Conservation (phyloP, 2,329 filamentous ascomycete species). For the Aspergillus sp. region DNA sequence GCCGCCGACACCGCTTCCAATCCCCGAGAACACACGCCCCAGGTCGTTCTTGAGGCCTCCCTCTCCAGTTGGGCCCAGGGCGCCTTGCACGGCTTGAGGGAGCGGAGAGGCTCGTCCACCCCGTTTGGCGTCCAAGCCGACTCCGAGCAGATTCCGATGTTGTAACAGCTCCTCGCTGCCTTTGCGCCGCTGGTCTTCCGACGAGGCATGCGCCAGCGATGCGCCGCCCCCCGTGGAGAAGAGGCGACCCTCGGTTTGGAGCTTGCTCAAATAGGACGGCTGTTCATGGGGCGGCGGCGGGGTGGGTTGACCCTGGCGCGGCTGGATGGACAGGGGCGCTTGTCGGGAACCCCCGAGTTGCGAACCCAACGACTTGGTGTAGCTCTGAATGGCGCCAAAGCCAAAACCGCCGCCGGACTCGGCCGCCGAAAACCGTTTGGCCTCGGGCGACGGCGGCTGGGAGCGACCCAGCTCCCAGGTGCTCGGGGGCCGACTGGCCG, state of each 20-base stretch:
- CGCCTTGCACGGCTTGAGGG: conserved; percentile 90
- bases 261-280: conserved; percentile 31
- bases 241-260: conserved; percentile 32
- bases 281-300: conserved; percentile 35
- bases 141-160: conserved; percentile 68
- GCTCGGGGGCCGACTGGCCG: conserved; percentile 6
- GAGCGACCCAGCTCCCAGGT: conserved; percentile 38
- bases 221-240: conserved; percentile 33
- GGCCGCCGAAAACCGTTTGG: conserved; percentile 32
- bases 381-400: conserved; percentile 41
- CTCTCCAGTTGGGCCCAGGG: conserved; percentile 75
- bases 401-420: conserved; percentile 35
- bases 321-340: conserved; percentile 30
- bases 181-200: conserved; percentile 43
- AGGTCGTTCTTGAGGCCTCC: conserved; percentile 93
- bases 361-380: conserved; percentile 42
- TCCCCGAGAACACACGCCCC: conserved; percentile 92
- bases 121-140: conserved; percentile 71
- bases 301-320: conserved; percentile 33
- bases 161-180: conserved; percentile 57
- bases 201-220: conserved; percentile 24
- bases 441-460: conserved; percentile 40
- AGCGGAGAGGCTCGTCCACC: conserved; percentile 83
- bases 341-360: conserved; percentile 36
- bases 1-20: conserved; percentile 67